Base-by-base conservation (phyloP, 1,139 yeast genomes). In the Yamadazyma sp. region DNA sequence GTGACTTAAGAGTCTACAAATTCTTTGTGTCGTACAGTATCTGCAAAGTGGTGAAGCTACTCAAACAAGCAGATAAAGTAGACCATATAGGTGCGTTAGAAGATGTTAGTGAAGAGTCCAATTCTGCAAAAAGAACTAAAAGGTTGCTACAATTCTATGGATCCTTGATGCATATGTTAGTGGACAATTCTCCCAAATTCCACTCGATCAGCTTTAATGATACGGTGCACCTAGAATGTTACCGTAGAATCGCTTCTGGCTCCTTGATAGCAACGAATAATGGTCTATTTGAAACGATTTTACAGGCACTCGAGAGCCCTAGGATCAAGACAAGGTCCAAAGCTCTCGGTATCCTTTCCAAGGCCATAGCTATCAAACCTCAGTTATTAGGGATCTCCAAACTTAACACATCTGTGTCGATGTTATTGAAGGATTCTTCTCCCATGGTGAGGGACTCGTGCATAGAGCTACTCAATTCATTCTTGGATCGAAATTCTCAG, bases 391-490 rank as follows among this genome's bases (percentile, higher is more conserved):
- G 25, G 3, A 22, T 26, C 3, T 23, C 30, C 7, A 29, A 15
- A 7, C 16, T 35, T 16, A 16, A 7, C 6, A 14, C 25, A 4
- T 17, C 80, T 31, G 59, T 87, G 17, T 54, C 73, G 0, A 37
- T 47, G 1, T 46, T 81, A 37, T 61, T 87, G 28, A 60, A 55
- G 5, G 92, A 86, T 48, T 54, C 69, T 1, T 84, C 91, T 1
- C 79, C 95, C 0, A 73, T 82, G 39, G 92, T 87, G 0, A 71
- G 89, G 44, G 91, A 84, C 53, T 87, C 95, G 0, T 81, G 82
- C 2, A 63, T 87, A 20, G 95, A 87, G 33, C 67, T 88, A 37
- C 61, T 87, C 22, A 73, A 77, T 11, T 73, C 73, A 38, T 80
- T 77, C 45, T 55, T 83, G 35, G 49, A 58, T 2, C 49, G 64